phyloP scores from a whole-genome alignment of 306 rosid genomes.

The Malus domestica region DNA sequence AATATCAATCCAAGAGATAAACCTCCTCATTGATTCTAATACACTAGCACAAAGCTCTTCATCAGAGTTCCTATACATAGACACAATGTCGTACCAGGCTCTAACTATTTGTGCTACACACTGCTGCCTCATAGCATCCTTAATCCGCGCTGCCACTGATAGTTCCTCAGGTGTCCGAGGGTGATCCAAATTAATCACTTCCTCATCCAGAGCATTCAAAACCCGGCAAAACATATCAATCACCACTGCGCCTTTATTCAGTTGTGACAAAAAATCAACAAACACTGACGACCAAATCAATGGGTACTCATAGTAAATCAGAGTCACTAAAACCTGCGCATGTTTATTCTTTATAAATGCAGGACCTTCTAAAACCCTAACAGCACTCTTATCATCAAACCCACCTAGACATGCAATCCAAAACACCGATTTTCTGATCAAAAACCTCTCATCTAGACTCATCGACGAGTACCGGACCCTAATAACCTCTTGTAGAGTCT shows the following conservation, averaged over 20 bases:
- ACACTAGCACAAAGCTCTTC: constrained; percentile 62
- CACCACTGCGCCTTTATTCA: constrained; percentile 63
- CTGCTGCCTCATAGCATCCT: constrained; percentile 89
- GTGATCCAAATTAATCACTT: constrained; percentile 74
- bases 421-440: constrained; percentile 68
- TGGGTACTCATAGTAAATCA: constrained; percentile 81
- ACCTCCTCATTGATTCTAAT: constrained; percentile 74
- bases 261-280: constrained; percentile 65
- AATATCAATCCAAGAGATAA: constrained; percentile 90
- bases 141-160: constrained; percentile 53
- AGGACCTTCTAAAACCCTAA: constrained; percentile 67
- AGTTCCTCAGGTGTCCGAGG: constrained; percentile 66
- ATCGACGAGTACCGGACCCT: constrained; percentile 59
- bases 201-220: constrained; percentile 81
- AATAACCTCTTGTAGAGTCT: constrained; percentile 73
- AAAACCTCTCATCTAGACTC: constrained; percentile 59
- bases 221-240: constrained; percentile 95
- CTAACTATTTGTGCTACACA: constrained; percentile 58
- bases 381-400: constrained; percentile 44
- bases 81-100: constrained; percentile 72
- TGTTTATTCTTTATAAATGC: constrained; percentile 73
- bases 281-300: constrained; percentile 74
- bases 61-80: constrained; percentile 54
- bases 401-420: constrained; percentile 62
- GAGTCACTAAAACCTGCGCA: constrained; percentile 76